A percentile compares a stretch with the other conserved stretches of the same genome.
These are phyloP conservation scores for Dactylonectria macrodidyma DNA, from an alignment of 2,329 filamentous ascomycete species.

Conservation along the genomic window DNA sequence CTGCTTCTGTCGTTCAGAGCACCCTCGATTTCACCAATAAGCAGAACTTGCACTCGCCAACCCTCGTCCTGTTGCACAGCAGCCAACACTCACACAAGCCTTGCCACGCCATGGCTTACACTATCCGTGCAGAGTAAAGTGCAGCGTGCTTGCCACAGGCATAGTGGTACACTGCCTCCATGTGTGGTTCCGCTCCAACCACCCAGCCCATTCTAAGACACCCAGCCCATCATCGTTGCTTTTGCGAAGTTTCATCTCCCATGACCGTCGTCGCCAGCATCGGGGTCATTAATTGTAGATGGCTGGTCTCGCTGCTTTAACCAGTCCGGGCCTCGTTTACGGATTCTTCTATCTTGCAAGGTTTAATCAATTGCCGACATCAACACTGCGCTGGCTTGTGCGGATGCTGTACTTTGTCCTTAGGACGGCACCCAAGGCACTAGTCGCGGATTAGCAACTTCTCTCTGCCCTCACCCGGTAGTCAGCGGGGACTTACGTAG, in stretches of 20 bases:
- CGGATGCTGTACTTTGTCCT: background rate
- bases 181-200: constrained; percentile 23
- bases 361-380: constrained; percentile 2
- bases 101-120: constrained; percentile 15
- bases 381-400: background rate
- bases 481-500: constrained; percentile 34
- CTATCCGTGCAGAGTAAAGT: background rate
- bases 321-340: constrained; percentile 9
- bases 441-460: constrained; percentile 29
- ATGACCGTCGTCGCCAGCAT: constrained; percentile 15
- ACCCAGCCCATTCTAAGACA: background rate
- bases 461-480: constrained; percentile 27
- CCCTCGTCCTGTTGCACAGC: constrained; percentile 14
- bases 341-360: background rate
- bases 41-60: constrained; percentile 7
- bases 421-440: constrained; percentile 27
- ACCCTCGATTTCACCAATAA: constrained; percentile 10
- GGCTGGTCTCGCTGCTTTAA: constrained; percentile 16
- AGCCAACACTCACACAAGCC: constrained; percentile 1
- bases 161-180: constrained; percentile 18
- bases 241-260: constrained; percentile 19
- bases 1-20: background rate
- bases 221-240: constrained; percentile 11
- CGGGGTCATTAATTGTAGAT: constrained; percentile 10
- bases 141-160: constrained; percentile 10